Conservation (phyloP, 768 basidiomycete species). For the Russula brevipes region DNA sequence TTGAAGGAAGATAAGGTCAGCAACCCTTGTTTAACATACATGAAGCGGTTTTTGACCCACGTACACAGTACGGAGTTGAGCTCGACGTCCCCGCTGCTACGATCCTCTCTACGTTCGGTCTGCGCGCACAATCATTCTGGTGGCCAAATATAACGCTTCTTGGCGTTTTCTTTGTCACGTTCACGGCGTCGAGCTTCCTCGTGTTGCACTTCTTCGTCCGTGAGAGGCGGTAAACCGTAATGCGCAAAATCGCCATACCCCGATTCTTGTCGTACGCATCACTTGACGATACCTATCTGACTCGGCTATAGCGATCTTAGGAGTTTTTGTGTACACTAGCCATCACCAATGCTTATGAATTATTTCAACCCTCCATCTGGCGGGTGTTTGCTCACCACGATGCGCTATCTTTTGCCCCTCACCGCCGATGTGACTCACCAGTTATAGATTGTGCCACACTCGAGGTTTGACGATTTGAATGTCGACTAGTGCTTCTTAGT, state of each 20-base stretch:
- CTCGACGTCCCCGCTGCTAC: slow-evolving; percentile 94
- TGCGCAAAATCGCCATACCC: slow-evolving; percentile 6
- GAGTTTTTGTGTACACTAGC: slow-evolving; percentile 7
- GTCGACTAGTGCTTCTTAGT: neutral
- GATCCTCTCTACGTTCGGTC: slow-evolving; percentile 90
- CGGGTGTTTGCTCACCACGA: neutral
- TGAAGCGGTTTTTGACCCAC: neutral
- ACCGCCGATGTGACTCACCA: neutral
- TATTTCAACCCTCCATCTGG: neutral
- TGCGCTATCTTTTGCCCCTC: neutral
- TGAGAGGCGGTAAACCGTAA: slow-evolving; percentile 49
- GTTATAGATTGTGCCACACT: too few relatives aligned
- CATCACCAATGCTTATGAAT: neutral
- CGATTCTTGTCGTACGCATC: neutral
- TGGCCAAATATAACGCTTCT: slow-evolving; percentile 92
- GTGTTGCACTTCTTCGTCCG: slow-evolving; percentile 85
- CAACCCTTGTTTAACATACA: slow-evolving; percentile 3
- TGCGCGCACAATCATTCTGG: slow-evolving; percentile 96
- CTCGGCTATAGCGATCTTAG: neutral
- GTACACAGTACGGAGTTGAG: slow-evolving; percentile 87
- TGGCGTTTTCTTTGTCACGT: slow-evolving; percentile 78
- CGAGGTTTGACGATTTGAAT: neutral
- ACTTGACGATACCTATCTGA: slow-evolving; percentile 10
- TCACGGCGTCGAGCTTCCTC: slow-evolving; percentile 72
- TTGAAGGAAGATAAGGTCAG: slow-evolving; percentile 84